Conservation (phyloP, 768 basidiomycete species). For the Pisolithus marmoratus region DNA sequence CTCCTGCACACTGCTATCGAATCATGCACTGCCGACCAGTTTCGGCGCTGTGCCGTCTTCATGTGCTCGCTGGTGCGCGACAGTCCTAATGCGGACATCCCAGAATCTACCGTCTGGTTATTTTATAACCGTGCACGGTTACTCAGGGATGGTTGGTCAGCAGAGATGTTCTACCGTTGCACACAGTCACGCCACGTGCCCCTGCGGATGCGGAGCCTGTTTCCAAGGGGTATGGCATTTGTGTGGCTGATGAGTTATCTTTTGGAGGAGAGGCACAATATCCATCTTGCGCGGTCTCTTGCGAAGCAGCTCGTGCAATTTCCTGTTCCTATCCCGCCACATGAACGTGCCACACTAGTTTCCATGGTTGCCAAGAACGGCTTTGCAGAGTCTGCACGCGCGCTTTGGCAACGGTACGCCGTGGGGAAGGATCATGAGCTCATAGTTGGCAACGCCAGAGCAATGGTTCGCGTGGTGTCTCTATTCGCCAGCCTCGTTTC, state of each 20-base stretch:
- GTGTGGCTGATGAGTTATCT: conserved; percentile 52
- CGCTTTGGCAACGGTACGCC: conserved; percentile 54
- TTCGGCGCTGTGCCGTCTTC: conserved; percentile 36
- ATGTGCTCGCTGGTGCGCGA: conserved; percentile 34
- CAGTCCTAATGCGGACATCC: conserved; percentile 29
- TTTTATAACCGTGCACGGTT: conserved; percentile 40
- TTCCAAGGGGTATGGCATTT: conserved; percentile 42
- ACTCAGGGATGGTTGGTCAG: conserved; percentile 27
- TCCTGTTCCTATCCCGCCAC: conserved; percentile 36
- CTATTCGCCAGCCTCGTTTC: conserved; percentile 29
- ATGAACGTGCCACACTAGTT: conserved; percentile 48
- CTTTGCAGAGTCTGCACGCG: conserved; percentile 41
- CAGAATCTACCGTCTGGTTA: conserved; percentile 38
- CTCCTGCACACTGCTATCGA: conserved; percentile 39
- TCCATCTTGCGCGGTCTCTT: conserved; percentile 44
- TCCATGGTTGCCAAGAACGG: conserved; percentile 40
- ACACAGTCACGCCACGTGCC: conserved; percentile 32
- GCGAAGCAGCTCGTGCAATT: conserved; percentile 43
- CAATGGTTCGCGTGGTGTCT: conserved; percentile 40
- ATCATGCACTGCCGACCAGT: conserved; percentile 29
- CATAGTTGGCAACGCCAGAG: conserved; percentile 40
- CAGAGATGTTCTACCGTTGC: conserved; percentile 42
- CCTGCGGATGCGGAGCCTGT: conserved; percentile 37
- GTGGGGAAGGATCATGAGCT: conserved; percentile 33
- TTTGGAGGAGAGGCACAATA: conserved; percentile 29